Conservation (phyloP, 108 stramenopile genomes). For the Cyclostephanos invisitatus region DNA sequence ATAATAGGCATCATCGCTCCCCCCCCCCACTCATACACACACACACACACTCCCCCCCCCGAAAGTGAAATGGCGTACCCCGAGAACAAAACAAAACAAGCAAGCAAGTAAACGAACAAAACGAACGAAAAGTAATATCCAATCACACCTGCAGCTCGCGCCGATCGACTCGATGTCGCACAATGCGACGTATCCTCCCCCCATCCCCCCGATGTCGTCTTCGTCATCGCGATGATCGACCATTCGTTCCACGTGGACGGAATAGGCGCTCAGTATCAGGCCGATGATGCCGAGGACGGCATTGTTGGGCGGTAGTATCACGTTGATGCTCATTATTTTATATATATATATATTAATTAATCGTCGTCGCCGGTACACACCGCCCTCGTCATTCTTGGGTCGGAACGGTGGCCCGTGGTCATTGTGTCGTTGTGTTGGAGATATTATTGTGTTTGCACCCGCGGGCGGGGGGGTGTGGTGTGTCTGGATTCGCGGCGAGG, state of each 20-base stretch:
- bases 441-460: too few relatives aligned
- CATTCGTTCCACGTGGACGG: constrained; percentile 78
- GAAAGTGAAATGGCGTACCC: background rate
- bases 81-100: background rate
- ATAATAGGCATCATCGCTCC: constrained; percentile 37
- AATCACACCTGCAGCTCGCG: constrained; percentile 74
- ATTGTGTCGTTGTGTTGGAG: too few relatives aligned
- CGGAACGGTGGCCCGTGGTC: too few relatives aligned
- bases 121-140: too few relatives aligned
- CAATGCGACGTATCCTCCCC: constrained; percentile 71
- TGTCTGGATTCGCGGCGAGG: too few relatives aligned
- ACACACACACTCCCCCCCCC: too few relatives aligned
- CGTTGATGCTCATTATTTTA: background rate
- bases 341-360: too few relatives aligned
- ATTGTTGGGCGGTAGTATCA: constrained; percentile 18
- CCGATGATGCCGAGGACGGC: constrained; percentile 49
- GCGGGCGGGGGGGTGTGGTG: too few relatives aligned
- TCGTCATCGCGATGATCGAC: constrained; percentile 35
- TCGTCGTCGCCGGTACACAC: too few relatives aligned
- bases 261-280: constrained; percentile 68
- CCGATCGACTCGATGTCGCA: constrained; percentile 85
- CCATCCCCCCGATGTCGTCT: too few relatives aligned
- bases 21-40: too few relatives aligned
- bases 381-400: too few relatives aligned
- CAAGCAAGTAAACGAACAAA: background rate